phyloP scores from a whole-genome alignment of 2,329 filamentous ascomycete species.

The Thielaviopsis euricoi region DNA sequence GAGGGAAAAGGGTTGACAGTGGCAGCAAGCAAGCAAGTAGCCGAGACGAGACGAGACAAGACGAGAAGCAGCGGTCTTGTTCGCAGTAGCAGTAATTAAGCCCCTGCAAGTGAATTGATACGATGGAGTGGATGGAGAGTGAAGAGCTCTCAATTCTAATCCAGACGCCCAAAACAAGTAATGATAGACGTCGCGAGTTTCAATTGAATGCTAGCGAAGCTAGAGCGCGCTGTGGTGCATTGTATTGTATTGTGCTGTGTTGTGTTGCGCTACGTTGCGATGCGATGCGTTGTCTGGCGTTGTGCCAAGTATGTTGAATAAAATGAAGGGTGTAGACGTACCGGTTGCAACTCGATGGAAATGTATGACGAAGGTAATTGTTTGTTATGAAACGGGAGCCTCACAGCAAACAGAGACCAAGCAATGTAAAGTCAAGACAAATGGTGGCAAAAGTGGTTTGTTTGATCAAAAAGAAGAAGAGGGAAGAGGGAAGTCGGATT shows the following conservation, averaged over 20 bases:
- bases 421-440: neutral
- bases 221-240: neutral
- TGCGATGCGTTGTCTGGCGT: neutral
- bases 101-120: neutral
- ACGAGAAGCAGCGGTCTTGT: too few relatives aligned
- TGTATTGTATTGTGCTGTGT: too few relatives aligned
- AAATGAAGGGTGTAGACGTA: neutral
- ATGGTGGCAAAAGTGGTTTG: constrained; percentile 1
- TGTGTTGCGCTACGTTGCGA: too few relatives aligned
- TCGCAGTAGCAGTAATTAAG: neutral
- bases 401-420: neutral
- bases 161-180: neutral
- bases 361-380: neutral
- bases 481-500: neutral
- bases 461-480: neutral
- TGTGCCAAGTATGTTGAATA: neutral
- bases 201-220: neutral
- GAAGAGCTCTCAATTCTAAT: neutral
- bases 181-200: neutral
- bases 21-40: neutral
- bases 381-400: neutral
- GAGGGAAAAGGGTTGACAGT: neutral
- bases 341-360: neutral
- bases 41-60: neutral
- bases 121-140: too few relatives aligned